Percentiles rank a stretch among this genome's conserved stretches.
Conservation (phyloP, 129 eudicot species). For the Oenanthe sinensis region DNA sequence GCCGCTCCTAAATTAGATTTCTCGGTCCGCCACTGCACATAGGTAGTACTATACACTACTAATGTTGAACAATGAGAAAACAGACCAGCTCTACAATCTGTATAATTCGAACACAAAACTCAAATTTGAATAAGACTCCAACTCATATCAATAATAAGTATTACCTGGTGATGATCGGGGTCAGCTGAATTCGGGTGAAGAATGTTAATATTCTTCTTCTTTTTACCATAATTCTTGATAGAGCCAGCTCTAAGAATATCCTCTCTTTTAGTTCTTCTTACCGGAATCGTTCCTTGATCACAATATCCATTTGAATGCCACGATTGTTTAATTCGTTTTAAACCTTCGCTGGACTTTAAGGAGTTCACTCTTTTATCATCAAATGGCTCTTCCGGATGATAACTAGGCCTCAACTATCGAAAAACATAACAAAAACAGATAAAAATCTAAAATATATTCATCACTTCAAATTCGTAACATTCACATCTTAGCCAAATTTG, state of each 20-base stretch:
- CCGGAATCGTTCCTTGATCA: constrained; percentile 56
- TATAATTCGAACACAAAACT: neutral
- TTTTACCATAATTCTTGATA: constrained; percentile 50
- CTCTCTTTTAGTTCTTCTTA: constrained; percentile 61
- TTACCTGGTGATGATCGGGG: constrained; percentile 34
- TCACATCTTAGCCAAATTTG: neutral
- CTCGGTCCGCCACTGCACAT: no score
- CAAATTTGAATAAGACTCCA: neutral
- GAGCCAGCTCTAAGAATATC: constrained; percentile 67
- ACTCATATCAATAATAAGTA: neutral
- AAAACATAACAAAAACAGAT: neutral
- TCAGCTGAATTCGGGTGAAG: constrained; percentile 46
- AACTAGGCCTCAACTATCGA: constrained; percentile 54
- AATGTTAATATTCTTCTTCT: constrained; percentile 30
- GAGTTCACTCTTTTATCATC: constrained; percentile 31
- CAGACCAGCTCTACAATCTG: neutral
- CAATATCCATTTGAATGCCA: constrained; percentile 67
- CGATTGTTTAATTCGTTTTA: constrained; percentile 36
- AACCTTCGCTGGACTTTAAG: constrained; percentile 13
- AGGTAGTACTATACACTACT: neutral
- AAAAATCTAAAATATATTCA: neutral
- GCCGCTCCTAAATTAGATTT: no score
- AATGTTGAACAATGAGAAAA: neutral
- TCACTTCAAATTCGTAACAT: neutral
- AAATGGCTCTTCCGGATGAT: constrained; percentile 56